Percentiles rank a stretch among this genome's conserved stretches.
Evolutionary conservation across 768 basidiomycete species (phyloP).

Genomic region (Naganishia kalamii): DNA sequence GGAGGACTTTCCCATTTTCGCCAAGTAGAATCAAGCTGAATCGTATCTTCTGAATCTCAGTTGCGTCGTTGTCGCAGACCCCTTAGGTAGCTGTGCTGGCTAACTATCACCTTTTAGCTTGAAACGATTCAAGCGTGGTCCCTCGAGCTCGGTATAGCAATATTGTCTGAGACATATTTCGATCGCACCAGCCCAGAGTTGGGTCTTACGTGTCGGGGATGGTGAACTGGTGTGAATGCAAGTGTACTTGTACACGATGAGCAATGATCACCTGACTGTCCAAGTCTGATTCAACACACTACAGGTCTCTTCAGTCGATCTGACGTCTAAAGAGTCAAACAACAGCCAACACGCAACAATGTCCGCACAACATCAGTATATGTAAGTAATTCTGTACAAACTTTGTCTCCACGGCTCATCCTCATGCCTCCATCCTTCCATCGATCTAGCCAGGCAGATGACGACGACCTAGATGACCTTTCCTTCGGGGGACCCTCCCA

Average conservation of each 20-base stretch:
- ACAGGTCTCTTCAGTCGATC: too few relatives aligned
- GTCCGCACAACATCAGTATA: constrained; percentile 13
- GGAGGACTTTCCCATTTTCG: constrained; percentile 40
- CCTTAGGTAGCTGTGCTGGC: too few relatives aligned
- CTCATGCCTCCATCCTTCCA: not conserved
- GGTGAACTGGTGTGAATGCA: not conserved
- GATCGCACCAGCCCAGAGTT: not conserved
- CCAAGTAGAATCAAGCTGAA: too few relatives aligned
- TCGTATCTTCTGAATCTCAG: too few relatives aligned
- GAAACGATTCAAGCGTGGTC: too few relatives aligned
- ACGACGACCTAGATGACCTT: constrained; percentile 44
- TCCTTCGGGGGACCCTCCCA: constrained; percentile 37
- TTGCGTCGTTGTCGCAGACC: too few relatives aligned
- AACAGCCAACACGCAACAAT: not conserved
- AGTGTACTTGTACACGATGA: too few relatives aligned
- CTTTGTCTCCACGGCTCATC: not conserved
- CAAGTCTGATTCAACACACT: too few relatives aligned
- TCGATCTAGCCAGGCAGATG: constrained; percentile 42
- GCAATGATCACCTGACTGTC: too few relatives aligned
- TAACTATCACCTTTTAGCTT: too few relatives aligned
- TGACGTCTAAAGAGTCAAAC: too few relatives aligned
- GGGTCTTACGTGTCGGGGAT: not conserved
- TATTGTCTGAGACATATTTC: not conserved
- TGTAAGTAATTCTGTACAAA: not conserved
- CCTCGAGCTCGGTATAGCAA: not conserved